Evolutionary conservation across 2,329 filamentous ascomycete species (phyloP), one percentile per base, ranked within the genome.

Genomic region (Rugonectria rugulosa): DNA sequence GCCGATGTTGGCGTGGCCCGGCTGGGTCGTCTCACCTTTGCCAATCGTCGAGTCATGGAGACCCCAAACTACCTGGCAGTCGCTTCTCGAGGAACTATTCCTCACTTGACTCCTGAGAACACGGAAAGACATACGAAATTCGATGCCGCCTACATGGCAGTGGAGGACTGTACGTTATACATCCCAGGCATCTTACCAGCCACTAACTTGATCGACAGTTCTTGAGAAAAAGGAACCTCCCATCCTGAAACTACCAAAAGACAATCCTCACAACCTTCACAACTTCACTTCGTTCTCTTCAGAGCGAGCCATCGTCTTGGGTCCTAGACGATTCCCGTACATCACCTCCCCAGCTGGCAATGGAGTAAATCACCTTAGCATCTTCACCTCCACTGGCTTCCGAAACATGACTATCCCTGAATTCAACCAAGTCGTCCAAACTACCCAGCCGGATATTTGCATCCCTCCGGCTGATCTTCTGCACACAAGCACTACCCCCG

Each of bases 311-410:
- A 83, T 92, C 7, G 75, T 99, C 3, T 77, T 99, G 4, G 91
- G 88, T 10, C 84, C 94, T 1, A 88, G 95, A 49, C 83, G 94
- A 26, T 85, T 88, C 43, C 90, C 93, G 2, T 86, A 92, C 1
- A 87, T 97, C 17, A 75, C 82, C 8, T 86, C 88, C 6, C 90
- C 91, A 0, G 79, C 86, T 60, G 84, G 85, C 17, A 92, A 95
- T 70, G 88, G 87, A 8, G 84, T 88, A 59, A 84, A 83, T 32
- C 83, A 87, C 41, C 80, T 98, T 36, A 87, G 89, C 15, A 82
- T 98, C 42, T 87, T 90, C 70, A 97, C 95, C 2, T 94, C 92
- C 1, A 91, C 92, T 1, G 95, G 95, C 24, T 97, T 96, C 74
- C 84, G 86, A 58, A 81, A 84, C 53, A 77, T 98, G 27, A 82